Percentiles rank a stretch among this genome's conserved stretches.
These are phyloP conservation scores for Tricholoma flavovirens DNA, from an alignment of 768 basidiomycete species.

Conservation along the genomic window DNA sequence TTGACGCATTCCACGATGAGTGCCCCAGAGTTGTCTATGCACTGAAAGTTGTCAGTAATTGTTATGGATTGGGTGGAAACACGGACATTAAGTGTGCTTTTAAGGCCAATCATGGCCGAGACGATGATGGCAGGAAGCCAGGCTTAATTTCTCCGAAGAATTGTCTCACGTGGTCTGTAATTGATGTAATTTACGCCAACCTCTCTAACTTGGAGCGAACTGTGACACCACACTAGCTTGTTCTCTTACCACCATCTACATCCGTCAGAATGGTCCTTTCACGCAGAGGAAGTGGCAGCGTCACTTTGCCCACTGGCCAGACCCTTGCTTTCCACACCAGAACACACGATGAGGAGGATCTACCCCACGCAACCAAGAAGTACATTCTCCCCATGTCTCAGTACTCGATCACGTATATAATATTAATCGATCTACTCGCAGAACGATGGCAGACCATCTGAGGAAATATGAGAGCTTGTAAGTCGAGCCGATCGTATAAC, in stretches of 20 bases:
- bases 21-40: conserved; percentile 97
- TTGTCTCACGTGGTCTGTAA: conserved; percentile 16
- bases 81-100: conserved; percentile 89
- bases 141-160: background rate
- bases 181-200: background rate
- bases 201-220: no score
- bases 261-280: conserved; percentile 46
- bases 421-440: conserved; percentile 22
- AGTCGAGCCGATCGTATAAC: conserved; percentile 29
- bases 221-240: background rate
- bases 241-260: conserved; percentile 1
- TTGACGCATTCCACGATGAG: conserved; percentile 95
- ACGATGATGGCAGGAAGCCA: conserved; percentile 1
- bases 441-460: conserved; percentile 92
- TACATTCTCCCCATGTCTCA: conserved; percentile 27
- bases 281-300: conserved; percentile 72
- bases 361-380: conserved; percentile 94
- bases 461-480: conserved; percentile 84
- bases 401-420: conserved; percentile 2
- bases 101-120: conserved; percentile 84
- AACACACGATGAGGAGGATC: conserved; percentile 80
- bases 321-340: conserved; percentile 83
- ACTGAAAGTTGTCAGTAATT: conserved; percentile 34
- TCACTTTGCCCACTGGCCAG: conserved; percentile 68
- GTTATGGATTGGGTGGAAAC: conserved; percentile 18